Percentiles rank a stretch among this genome's conserved stretches.
phyloP scores from a whole-genome alignment of 352 stramenopile species.

The Globisporangium sylvaticum region DNA sequence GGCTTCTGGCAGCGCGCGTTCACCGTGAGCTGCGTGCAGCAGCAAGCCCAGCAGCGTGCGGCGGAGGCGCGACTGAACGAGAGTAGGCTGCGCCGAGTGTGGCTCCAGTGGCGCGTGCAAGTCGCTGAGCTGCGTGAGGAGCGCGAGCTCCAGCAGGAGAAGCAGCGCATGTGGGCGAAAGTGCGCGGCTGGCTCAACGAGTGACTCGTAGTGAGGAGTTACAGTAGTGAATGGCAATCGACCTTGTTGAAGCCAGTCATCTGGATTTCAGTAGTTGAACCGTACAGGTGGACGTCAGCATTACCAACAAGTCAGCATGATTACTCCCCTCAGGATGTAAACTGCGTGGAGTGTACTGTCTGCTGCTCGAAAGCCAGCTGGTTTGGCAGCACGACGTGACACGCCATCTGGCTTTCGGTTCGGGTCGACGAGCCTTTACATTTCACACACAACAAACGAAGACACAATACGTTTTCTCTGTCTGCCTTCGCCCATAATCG shows the following conservation, averaged over 20 bases:
- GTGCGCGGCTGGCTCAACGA: conserved; percentile 62
- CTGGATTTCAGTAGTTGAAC: no score
- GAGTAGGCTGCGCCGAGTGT: conserved; percentile 21
- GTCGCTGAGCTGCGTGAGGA: conserved; percentile 23
- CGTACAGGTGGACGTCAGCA: no score
- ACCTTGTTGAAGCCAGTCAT: not conserved
- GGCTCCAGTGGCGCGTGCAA: conserved; percentile 27
- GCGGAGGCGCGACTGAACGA: conserved; percentile 11
- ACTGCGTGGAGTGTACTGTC: not conserved
- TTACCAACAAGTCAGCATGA: not conserved
- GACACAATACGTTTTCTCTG: no score
- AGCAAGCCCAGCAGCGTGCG: conserved; percentile 14
- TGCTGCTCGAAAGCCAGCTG: not conserved
- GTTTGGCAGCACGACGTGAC: not conserved
- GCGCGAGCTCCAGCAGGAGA: conserved; percentile 36
- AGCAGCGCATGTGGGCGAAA: conserved; percentile 56
- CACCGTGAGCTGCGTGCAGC: conserved; percentile 5
- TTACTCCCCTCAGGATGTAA: not conserved
- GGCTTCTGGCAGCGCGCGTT: conserved; percentile 24
- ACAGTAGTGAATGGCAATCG: not conserved
- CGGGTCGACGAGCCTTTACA: no score
- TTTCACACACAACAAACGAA: no score
- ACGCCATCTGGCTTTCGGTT: no score
- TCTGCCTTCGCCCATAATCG: no score
- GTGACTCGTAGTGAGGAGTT: not conserved